Conservation (phyloP, 768 basidiomycete genomes). For the Psilocybe sp. region DNA sequence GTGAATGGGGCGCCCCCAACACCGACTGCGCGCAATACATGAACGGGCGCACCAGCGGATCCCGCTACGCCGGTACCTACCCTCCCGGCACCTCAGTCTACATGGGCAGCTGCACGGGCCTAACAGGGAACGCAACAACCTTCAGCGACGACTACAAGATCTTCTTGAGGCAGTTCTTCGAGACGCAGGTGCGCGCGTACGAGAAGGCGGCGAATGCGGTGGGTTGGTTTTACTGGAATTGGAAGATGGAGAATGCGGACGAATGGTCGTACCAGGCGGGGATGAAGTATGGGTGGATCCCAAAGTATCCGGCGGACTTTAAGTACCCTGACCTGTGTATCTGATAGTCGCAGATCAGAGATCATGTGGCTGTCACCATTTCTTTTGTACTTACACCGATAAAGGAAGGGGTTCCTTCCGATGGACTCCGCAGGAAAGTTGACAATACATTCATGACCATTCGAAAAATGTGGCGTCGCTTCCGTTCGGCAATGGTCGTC, state of each 20-base stretch:
- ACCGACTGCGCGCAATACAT: constrained; percentile 82
- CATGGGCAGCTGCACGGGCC: constrained; percentile 67
- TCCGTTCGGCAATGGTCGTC: no score
- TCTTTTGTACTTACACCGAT: no score
- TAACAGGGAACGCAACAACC: constrained; percentile 65
- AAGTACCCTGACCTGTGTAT: constrained; percentile 40
- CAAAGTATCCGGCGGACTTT: constrained; percentile 42
- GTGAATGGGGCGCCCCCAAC: constrained; percentile 78
- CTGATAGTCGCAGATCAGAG: neutral
- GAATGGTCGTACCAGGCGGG: constrained; percentile 91
- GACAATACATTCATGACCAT: no score
- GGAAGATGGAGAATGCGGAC: constrained; percentile 80
- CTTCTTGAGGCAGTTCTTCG: constrained; percentile 78
- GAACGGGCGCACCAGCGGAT: constrained; percentile 73
- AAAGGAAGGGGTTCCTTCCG: no score
- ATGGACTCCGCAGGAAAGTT: no score
- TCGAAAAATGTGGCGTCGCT: no score
- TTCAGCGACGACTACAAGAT: constrained; percentile 78
- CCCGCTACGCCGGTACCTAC: constrained; percentile 63
- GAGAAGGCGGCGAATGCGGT: constrained; percentile 43
- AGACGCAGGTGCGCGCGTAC: constrained; percentile 75
- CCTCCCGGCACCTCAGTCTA: constrained; percentile 46
- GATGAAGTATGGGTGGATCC: constrained; percentile 82
- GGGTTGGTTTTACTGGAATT: constrained; percentile 81
- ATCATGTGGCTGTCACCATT: neutral